Conservation (phyloP, 148 eudicot genomes). For the Silene conica region DNA sequence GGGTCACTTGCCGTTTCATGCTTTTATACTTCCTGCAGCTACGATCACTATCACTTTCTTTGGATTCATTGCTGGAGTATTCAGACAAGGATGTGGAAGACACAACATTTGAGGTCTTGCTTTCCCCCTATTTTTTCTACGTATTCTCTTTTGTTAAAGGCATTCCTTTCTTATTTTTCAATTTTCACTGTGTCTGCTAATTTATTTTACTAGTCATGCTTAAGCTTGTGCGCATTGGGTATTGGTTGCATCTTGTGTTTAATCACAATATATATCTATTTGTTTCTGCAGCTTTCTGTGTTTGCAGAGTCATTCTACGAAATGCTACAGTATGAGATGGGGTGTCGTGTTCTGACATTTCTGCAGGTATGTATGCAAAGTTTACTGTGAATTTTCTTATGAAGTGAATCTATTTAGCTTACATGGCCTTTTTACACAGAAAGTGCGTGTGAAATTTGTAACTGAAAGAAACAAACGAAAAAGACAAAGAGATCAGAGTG, state of each 20-base stretch:
- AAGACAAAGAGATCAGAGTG: conserved; percentile 64
- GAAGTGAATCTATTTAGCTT: neutral
- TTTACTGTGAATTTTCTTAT: neutral
- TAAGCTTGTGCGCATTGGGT: neutral
- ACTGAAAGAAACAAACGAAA: conserved; percentile 64
- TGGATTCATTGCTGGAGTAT: conserved; percentile 90
- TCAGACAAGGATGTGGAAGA: conserved; percentile 82
- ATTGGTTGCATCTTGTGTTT: neutral
- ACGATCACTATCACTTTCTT: conserved; percentile 75
- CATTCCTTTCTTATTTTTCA: too few species aligned
- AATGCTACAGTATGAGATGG: conserved; percentile 97
- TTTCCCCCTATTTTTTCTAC: neutral
- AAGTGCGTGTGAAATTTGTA: conserved; percentile 66
- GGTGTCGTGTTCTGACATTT: conserved; percentile 61
- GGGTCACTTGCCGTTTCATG: conserved; percentile 7
- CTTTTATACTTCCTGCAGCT: conserved; percentile 46
- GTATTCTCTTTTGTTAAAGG: neutral
- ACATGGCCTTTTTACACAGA: conserved; percentile 32
- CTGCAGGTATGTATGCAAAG: conserved; percentile 54
- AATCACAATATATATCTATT: neutral
- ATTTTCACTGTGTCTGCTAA: too few species aligned
- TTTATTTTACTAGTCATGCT: neutral
- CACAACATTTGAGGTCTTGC: conserved; percentile 79
- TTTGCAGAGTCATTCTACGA: conserved; percentile 94
- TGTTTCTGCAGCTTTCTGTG: conserved; percentile 64